Base-by-base conservation (phyloP, 768 basidiomycete genomes). In the Termitomyces sp. region DNA sequence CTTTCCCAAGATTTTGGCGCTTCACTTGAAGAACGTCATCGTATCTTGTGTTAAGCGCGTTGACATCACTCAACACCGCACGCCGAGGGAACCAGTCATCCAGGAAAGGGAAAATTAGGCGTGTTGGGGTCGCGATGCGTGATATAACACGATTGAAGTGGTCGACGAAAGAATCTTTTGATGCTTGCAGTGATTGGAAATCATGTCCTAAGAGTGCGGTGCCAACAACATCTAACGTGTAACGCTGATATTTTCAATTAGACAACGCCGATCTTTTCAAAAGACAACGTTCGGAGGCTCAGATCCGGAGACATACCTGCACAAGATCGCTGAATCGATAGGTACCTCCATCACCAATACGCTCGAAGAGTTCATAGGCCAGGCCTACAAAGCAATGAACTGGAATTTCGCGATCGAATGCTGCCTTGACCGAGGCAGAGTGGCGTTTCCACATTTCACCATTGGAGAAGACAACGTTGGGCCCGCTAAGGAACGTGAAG, bases 401-500 rank as follows among this genome's bases (percentile, higher is more conserved):
- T 15, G 74, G 74, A 14, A 71, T 63, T 38, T 69, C 65, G 15
- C 65, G 62, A 51, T 65, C 62, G 35, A 74, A 65, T 2, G 73
- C 73, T 10, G 66, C 62, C 47, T 66, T 71, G 22, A 74, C 66
- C n/a, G 68, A 62, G 4, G 60, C 56, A 11, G 71, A 71, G 37
- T 74, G 74, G 19, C 68, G 60, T 55, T 68, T 69, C 72, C 72
- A 74, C 52, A 58, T 64, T 43, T 69, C 70, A 14, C 74, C 72
- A 55, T 74, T 74, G 42, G 71, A 66, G 55, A 74, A 65, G 55
- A 74, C 63, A 28, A 75, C 65, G 41, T 74, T 75, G 17, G 71
- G 60, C 40, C 60, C 55, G 15, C 71, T 68, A 12, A 73, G 64
- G 45, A 74, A 65, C 10, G 67, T 66, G 61, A 72, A 73, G 34